These are phyloP conservation scores for Clavaria fumosa DNA, from an alignment of 768 basidiomycete genomes.

Conservation along the genomic window DNA sequence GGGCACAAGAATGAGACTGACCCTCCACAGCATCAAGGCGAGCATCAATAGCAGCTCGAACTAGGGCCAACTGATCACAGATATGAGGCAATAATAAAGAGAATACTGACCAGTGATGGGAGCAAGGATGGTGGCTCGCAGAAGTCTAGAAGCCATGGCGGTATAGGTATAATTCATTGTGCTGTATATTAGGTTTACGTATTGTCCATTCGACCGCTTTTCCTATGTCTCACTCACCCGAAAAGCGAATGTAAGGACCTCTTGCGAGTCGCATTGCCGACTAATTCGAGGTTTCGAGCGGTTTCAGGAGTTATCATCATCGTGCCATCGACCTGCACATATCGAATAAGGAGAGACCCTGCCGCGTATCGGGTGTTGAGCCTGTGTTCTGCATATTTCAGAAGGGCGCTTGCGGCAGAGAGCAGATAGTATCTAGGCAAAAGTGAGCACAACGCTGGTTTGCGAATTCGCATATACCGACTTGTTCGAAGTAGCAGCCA, in stretches of 20 bases:
- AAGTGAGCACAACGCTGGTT: neutral
- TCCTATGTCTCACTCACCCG: slow-evolving; percentile 42
- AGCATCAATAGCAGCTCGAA: slow-evolving; percentile 52
- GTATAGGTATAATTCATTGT: slow-evolving; percentile 73
- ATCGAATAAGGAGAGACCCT: slow-evolving; percentile 58
- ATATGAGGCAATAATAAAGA: neutral
- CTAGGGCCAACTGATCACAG: slow-evolving; percentile 17
- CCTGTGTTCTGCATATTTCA: slow-evolving; percentile 65
- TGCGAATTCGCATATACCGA: slow-evolving; percentile 20
- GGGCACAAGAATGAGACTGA: slow-evolving; percentile 10
- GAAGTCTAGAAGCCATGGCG: slow-evolving; percentile 73
- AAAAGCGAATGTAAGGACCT: slow-evolving; percentile 66
- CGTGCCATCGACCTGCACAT: slow-evolving; percentile 72
- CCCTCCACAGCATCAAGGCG: slow-evolving; percentile 84
- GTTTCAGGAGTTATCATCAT: slow-evolving; percentile 93
- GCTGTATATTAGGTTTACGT: too few species aligned
- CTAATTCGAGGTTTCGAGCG: slow-evolving; percentile 77
- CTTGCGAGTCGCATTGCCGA: slow-evolving; percentile 53
- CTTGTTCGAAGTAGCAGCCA: slow-evolving; percentile 74
- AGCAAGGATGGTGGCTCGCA: slow-evolving; percentile 69
- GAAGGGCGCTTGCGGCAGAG: slow-evolving; percentile 72
- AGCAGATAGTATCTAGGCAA: slow-evolving; percentile 71
- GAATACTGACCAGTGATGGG: slow-evolving; percentile 51
- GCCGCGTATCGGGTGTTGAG: slow-evolving; percentile 57
- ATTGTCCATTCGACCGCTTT: too few species aligned